Percentiles rank a stretch among this genome's conserved stretches.
Conservation (phyloP, 345 rosid species). For the Mercurialis annua region DNA sequence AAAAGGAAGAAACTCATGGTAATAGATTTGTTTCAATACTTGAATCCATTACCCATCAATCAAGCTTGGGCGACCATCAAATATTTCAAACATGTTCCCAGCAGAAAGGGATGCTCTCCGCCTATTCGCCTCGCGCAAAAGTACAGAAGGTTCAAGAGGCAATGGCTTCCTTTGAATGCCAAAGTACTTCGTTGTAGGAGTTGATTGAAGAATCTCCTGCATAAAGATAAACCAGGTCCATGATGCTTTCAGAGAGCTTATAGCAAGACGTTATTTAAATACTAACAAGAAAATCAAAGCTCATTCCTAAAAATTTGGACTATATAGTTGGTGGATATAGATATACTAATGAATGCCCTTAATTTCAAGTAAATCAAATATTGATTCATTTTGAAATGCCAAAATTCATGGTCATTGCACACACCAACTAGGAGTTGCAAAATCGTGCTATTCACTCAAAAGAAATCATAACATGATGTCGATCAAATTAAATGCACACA, state of each 20-base stretch:
- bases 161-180: conserved; percentile 80
- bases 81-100: conserved; percentile 73
- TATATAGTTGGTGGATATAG: background rate
- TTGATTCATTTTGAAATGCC: background rate
- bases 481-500: background rate
- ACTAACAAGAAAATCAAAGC: background rate
- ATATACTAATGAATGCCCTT: background rate
- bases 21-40: conserved; percentile 15
- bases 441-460: background rate
- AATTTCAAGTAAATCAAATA: background rate
- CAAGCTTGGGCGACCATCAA: conserved; percentile 44
- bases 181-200: conserved; percentile 68
- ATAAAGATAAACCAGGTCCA: conserved; percentile 12
- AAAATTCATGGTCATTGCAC: background rate
- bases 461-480: background rate
- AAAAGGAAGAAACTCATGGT: conserved; percentile 3
- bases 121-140: conserved; percentile 91
- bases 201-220: conserved; percentile 81
- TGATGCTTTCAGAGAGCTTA: background rate
- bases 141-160: conserved; percentile 94
- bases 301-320: background rate
- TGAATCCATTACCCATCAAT: conserved; percentile 66
- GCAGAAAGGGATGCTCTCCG: conserved; percentile 97
- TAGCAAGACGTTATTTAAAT: background rate
- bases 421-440: background rate